Conservation (phyloP, 2,329 filamentous ascomycete species). For the Cercospora sp. region DNA sequence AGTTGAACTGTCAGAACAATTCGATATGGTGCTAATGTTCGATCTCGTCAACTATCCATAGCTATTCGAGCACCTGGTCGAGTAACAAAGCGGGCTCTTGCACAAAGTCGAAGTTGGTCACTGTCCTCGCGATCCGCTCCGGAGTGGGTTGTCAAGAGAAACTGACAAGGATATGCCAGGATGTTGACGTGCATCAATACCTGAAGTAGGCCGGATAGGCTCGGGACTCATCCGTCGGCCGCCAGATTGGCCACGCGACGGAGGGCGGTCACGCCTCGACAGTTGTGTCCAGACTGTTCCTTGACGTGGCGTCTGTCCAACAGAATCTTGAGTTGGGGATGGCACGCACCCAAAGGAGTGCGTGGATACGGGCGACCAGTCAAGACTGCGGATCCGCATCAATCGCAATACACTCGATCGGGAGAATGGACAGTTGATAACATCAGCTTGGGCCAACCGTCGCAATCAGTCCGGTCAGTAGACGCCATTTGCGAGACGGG, state of each 20-base stretch:
- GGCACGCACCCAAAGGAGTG: not conserved
- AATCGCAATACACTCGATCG: not conserved
- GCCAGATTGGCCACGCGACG: constrained; percentile 4
- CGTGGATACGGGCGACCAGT: not conserved
- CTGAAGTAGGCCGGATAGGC: constrained; percentile 9
- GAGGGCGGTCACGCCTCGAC: not conserved
- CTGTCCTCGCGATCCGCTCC: not conserved
- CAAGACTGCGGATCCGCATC: not conserved
- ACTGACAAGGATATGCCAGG: constrained; percentile 8
- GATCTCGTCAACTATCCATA: not conserved
- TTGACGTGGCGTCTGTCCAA: not conserved
- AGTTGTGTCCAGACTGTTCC: not conserved
- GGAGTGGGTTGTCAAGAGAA: not conserved
- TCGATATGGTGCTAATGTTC: not conserved
- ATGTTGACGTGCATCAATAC: constrained; percentile 2
- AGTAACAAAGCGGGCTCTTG: not conserved
- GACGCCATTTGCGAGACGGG: not conserved
- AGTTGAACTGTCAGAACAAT: not conserved
- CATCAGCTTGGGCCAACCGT: not conserved
- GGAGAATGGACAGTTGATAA: not conserved
- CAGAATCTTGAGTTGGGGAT: not conserved
- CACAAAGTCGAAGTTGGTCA: constrained; percentile 3
- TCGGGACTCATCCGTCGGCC: not conserved
- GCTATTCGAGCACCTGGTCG: not conserved
- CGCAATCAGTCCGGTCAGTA: not conserved